Conservation (phyloP, 2,329 filamentous ascomycete species). For the Leptographium wingfieldii region DNA sequence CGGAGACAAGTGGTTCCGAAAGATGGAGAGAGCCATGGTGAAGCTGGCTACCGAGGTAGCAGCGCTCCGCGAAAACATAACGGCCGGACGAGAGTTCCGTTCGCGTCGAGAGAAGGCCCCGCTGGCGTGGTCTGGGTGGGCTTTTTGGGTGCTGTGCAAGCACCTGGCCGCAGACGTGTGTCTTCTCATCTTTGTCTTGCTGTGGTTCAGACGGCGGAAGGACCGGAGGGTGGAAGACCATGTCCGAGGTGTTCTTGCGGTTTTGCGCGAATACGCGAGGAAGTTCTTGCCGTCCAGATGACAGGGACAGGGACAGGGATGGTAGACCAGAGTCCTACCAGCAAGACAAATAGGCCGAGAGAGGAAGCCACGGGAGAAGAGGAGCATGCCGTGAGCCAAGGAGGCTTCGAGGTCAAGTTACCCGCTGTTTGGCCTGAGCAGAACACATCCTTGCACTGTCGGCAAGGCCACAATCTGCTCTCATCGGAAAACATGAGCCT, state of each 20-base stretch:
- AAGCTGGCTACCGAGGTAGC: conserved; percentile 88
- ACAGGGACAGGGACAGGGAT: conserved; percentile 10
- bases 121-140: conserved; percentile 58
- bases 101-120: conserved; percentile 51
- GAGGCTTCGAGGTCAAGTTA: neutral
- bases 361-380: neutral
- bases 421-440: neutral
- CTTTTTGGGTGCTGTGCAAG: conserved; percentile 56
- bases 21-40: conserved; percentile 74
- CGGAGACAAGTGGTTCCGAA: conserved; percentile 54
- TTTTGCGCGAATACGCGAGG: conserved; percentile 45
- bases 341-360: neutral
- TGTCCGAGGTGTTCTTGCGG: conserved; percentile 49
- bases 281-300: conserved; percentile 46
- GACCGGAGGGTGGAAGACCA: conserved; percentile 62
- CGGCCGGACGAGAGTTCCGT: conserved; percentile 59
- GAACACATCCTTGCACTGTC: neutral
- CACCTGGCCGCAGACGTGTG: conserved; percentile 63
- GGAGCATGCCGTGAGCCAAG: neutral
- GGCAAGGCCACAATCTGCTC: neutral
- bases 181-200: conserved; percentile 49
- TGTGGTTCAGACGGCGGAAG: conserved; percentile 61
- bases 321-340: neutral
- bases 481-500: neutral
- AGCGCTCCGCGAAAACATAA: conserved; percentile 81